Evolutionary conservation across 495 filamentous ascomycete species (phyloP).

Genomic region (Trichoderma parareesei): DNA sequence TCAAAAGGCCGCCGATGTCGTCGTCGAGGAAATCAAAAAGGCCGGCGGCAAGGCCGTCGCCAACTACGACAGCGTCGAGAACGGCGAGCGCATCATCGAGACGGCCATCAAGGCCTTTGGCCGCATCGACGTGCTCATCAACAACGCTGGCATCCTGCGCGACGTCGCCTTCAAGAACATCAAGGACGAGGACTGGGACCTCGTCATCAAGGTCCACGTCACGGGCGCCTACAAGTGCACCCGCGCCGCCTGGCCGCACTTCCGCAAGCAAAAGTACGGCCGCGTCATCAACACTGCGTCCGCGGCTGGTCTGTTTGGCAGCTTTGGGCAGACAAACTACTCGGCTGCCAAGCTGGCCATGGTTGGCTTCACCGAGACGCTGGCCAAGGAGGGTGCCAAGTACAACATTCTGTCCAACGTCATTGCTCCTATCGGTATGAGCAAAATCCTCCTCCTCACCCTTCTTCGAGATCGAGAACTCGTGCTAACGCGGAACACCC

Average conservation of each 20-base stretch:
- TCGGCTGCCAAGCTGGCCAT: slow-evolving; percentile 93
- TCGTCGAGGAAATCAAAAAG: slow-evolving; percentile 88
- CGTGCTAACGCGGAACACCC: background rate
- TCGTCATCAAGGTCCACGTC: slow-evolving; percentile 88
- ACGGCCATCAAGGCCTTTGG: slow-evolving; percentile 91
- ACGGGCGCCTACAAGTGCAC: slow-evolving; percentile 96
- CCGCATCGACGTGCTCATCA: slow-evolving; percentile 88
- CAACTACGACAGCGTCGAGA: slow-evolving; percentile 95
- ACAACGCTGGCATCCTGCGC: slow-evolving; percentile 95
- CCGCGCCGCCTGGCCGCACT: slow-evolving; percentile 93
- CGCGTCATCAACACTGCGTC: slow-evolving; percentile 94
- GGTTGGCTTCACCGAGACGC: slow-evolving; percentile 96
- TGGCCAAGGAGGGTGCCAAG: slow-evolving; percentile 95
- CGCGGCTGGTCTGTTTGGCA: slow-evolving; percentile 90
- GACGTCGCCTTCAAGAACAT: slow-evolving; percentile 99
- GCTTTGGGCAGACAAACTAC: slow-evolving; percentile 95
- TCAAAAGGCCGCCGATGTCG: slow-evolving; percentile 79
- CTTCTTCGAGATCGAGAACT: no score
- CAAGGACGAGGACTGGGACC: slow-evolving; percentile 94
- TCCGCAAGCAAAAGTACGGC: slow-evolving; percentile 97
- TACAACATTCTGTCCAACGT: slow-evolving; percentile 97
- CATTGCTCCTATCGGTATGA: slow-evolving; percentile 70
- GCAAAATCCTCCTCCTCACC: no score
- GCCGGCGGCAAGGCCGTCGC: slow-evolving; percentile 94
- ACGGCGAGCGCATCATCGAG: slow-evolving; percentile 92